These are phyloP conservation scores for Stellera chamaejasme DNA, from an alignment of 345 rosid genomes.

Conservation along the genomic window DNA sequence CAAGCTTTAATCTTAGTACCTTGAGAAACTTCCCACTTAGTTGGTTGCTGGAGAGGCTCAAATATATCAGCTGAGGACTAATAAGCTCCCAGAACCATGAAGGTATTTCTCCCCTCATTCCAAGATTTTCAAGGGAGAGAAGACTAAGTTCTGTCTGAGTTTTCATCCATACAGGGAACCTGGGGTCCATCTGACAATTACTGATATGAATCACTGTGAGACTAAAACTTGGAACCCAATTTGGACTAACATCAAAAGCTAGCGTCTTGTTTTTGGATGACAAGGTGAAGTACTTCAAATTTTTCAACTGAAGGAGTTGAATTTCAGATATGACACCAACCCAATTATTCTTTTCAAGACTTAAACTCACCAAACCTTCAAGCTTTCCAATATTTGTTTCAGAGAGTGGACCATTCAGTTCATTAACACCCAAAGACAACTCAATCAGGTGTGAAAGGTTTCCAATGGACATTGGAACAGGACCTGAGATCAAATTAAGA, in stretches of 20 bases:
- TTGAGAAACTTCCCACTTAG: slow-evolving; percentile 1
- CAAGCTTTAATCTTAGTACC: neutral
- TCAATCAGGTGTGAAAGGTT: slow-evolving; percentile 10
- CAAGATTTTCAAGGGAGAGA: slow-evolving; percentile 13
- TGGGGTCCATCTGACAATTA: slow-evolving; percentile 23
- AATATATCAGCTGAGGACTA: neutral
- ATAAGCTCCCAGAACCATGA: slow-evolving; percentile 22
- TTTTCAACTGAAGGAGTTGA: too few species aligned
- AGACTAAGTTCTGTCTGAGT: neutral
- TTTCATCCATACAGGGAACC: slow-evolving; percentile 25
- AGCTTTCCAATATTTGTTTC: slow-evolving; percentile 19
- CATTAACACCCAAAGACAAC: slow-evolving; percentile 13
- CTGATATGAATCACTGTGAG: slow-evolving; percentile 13
- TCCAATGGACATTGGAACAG: slow-evolving; percentile 25
- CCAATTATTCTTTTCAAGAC: slow-evolving; percentile 14
- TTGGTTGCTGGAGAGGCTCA: neutral
- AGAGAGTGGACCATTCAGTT: slow-evolving; percentile 23
- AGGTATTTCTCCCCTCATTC: slow-evolving; percentile 22
- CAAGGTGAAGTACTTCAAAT: too few species aligned
- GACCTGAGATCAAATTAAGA: slow-evolving; percentile 16
- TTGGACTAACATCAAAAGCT: neutral
- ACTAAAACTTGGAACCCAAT: slow-evolving; percentile 29
- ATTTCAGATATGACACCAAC: too few species aligned
- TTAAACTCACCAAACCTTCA: slow-evolving; percentile 7
- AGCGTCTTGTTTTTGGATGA: too few species aligned